Evolutionary conservation across 2,329 filamentous ascomycete species (phyloP).

Genomic region (Ascocoryne sarcoides): DNA sequence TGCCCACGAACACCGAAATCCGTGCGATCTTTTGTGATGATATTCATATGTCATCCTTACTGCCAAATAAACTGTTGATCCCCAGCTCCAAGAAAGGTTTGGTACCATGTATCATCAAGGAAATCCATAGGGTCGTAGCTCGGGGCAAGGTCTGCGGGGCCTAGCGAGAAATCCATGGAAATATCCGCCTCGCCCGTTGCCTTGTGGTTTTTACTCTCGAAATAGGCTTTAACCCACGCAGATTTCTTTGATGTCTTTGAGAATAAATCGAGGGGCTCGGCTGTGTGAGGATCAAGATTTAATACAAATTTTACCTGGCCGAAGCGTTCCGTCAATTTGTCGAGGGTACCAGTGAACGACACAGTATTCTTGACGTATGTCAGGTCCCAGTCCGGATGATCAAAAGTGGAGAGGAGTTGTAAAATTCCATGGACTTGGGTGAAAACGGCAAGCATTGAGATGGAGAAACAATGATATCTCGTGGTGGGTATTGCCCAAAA

Average conservation of each 20-base stretch:
- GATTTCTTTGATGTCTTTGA: constrained; percentile 3
- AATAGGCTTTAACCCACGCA: constrained; percentile 6
- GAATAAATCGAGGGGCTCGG: constrained; percentile 6
- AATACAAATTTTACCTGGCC: constrained; percentile 9
- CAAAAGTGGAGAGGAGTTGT: constrained; percentile 30
- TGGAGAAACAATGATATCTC: constrained; percentile 8
- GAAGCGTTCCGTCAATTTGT: constrained; percentile 26
- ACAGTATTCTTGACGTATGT: constrained; percentile 29
- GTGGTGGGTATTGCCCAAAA: constrained; percentile 6
- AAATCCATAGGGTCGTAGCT: constrained; percentile 6
- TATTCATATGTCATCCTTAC: too few species aligned
- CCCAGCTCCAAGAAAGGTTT: constrained; percentile 9
- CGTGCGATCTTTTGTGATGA: too few species aligned
- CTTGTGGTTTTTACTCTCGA: constrained; percentile 3
- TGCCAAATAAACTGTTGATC: not conserved
- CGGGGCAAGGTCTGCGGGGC: not conserved
- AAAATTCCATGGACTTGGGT: constrained; percentile 29
- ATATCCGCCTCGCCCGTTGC: not conserved
- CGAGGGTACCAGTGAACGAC: constrained; percentile 26
- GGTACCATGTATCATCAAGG: constrained; percentile 12
- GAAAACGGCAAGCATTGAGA: constrained; percentile 24
- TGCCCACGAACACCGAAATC: not conserved
- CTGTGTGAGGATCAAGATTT: constrained; percentile 7
- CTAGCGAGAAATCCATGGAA: constrained; percentile 1
- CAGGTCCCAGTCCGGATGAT: constrained; percentile 32